These are phyloP conservation scores for Paramyrothecium roridum DNA, from an alignment of 2,329 filamentous ascomycete genomes.

Conservation along the genomic window DNA sequence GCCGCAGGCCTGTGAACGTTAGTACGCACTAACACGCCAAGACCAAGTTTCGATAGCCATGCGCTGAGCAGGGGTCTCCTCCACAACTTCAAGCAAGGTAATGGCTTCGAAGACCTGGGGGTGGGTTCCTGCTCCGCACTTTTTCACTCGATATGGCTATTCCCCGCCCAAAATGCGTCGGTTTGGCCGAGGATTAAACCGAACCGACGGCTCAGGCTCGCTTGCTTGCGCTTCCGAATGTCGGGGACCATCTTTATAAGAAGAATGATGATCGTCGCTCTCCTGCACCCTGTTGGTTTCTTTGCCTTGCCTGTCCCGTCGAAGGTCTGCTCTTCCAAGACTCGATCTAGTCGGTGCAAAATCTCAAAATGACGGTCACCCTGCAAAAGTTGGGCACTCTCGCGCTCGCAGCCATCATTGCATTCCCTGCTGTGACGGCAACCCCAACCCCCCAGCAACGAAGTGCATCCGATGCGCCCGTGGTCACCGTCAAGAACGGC, in stretches of 20 bases:
- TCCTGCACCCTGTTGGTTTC: background rate
- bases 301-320: background rate
- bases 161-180: background rate
- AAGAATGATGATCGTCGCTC: background rate
- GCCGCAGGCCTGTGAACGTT: no score
- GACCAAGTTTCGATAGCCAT: no score
- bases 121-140: no score
- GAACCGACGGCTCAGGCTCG: background rate
- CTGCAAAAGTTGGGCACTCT: background rate
- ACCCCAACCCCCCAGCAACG: background rate
- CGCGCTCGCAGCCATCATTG: background rate
- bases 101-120: no score
- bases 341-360: background rate
- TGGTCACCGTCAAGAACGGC: constrained; percentile 31
- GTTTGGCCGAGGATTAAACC: background rate
- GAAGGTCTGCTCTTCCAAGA: background rate
- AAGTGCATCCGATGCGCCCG: background rate
- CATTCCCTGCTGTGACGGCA: background rate
- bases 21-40: no score
- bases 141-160: background rate
- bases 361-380: no score
- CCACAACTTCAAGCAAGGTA: no score
- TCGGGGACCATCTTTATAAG: background rate
- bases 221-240: background rate
- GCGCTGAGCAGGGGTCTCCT: no score